Evolutionary conservation across 331 rosid genomes (phyloP).

Genomic region (Malus hybrid): DNA sequence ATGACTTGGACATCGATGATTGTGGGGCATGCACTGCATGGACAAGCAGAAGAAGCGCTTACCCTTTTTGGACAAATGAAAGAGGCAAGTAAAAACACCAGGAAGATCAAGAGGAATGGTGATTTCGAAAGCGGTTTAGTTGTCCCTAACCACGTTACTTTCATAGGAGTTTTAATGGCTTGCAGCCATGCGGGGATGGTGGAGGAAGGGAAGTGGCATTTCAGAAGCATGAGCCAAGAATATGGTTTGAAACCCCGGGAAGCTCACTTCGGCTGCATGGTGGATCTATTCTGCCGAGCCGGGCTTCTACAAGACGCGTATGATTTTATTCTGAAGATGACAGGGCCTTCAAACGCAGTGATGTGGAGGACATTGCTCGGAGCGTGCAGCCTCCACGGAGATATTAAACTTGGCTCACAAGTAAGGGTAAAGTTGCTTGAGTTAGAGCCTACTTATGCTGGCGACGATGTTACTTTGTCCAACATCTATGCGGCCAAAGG

Average conservation of each 20-base stretch:
- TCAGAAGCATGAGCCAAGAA: conserved; percentile 43
- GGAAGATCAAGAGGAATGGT: conserved; percentile 3
- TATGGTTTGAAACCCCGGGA: conserved; percentile 48
- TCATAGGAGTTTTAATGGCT: conserved; percentile 63
- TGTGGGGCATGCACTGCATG: conserved; percentile 61
- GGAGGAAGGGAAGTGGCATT: conserved; percentile 51
- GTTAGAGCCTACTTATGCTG: conserved; percentile 44
- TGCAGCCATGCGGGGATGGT: conserved; percentile 65
- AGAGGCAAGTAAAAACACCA: background rate
- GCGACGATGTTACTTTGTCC: conserved; percentile 55
- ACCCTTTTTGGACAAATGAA: conserved; percentile 42
- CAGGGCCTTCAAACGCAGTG: conserved; percentile 28
- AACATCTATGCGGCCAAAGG: conserved; percentile 51
- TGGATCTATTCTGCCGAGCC: conserved; percentile 57
- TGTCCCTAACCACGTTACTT: conserved; percentile 48
- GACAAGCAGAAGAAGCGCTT: conserved; percentile 56
- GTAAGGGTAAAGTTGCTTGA: conserved; percentile 27
- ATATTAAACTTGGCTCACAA: conserved; percentile 36
- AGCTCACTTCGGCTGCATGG: conserved; percentile 62
- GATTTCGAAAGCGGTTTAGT: background rate
- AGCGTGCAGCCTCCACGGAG: conserved; percentile 43
- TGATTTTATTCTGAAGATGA: conserved; percentile 40
- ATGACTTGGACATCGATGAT: conserved; percentile 66
- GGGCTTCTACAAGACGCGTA: conserved; percentile 45
- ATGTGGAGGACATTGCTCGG: conserved; percentile 59